Evolutionary conservation across 306 rosid genomes (phyloP), one percentile per base, ranked within the genome.

Genomic region (Trifolium pratense): DNA sequence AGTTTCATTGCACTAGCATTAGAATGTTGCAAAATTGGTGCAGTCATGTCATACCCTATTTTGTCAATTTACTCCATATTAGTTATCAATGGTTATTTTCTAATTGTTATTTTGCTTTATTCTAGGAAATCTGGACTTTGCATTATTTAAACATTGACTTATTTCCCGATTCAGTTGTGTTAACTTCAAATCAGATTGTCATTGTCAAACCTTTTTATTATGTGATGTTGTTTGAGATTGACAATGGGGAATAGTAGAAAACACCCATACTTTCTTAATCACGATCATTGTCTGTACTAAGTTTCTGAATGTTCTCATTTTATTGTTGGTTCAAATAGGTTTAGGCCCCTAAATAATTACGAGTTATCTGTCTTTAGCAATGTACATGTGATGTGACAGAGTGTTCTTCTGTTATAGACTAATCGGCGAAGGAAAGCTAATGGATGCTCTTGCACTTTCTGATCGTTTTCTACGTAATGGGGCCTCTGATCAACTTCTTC

Each of bases 381-480:
- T 71, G 64, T 61, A 57, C 26, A 49, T 23, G 48, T 78, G 75
- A 73, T 23, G 42, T 78, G 75, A 73, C 52, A 45, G 23, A 36
- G 25, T 39, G 75, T 76, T 67, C 29, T n/a, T n/a, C 70, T 80
- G 48, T 58, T 20, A 58, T 81, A 93, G 98, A 70, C 85, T 93
- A 79, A 89, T 88, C 72, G 94, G 87, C 29, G 98, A 93, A 75
- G 96, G 91, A 80, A 90, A 91, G 75, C 88, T 91, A 29, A 91
- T 89, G 87, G 98, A 93, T 86, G 98, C 98, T 79, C 96, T 93
- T 80, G 97, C 97, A 61, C 90, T 93, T 43, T 93, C 98, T 69
- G 98, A 93, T 70, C 98, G 98, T 66, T 93, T 91, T 88, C 88
- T 93, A 36, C 96, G 97, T 65, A 89, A 93, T 79, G 98, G 98